Percentiles rank a stretch among this genome's conserved stretches.
These are phyloP conservation scores for Selaginella tamariscina DNA, from an alignment of 75 land plant species.

Conservation along the genomic window DNA sequence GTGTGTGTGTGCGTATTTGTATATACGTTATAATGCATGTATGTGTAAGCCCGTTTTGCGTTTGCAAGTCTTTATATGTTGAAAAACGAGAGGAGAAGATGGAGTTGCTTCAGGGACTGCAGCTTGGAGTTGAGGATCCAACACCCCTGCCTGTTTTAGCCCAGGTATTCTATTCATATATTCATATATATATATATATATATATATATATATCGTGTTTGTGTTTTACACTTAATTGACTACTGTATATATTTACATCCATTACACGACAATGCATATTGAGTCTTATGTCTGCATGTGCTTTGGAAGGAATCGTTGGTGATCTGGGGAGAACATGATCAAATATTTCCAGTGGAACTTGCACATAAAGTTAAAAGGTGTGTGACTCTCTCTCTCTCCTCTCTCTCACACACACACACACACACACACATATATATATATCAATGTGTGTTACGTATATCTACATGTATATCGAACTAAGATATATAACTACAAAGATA, in stretches of 20 bases:
- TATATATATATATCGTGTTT: background rate
- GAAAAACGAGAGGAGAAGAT: conserved; percentile 7
- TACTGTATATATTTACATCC: background rate
- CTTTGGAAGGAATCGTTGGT: conserved; percentile 42
- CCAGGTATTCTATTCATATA: too few relatives aligned
- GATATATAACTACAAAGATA: too few relatives aligned
- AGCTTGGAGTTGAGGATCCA: background rate
- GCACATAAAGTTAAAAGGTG: conserved; percentile 36
- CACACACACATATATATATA: too few relatives aligned
- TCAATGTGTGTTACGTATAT: too few relatives aligned
- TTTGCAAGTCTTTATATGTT: background rate
- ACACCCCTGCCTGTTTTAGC: background rate
- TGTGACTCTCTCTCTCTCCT: too few relatives aligned
- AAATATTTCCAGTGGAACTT: conserved; percentile 52
- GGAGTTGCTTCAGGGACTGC: conserved; percentile 8
- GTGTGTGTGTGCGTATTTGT: background rate
- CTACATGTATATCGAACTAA: too few relatives aligned
- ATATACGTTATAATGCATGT: background rate
- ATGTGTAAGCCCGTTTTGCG: background rate
- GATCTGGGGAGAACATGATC: conserved; percentile 68
- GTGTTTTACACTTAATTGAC: background rate
- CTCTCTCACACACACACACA: too few relatives aligned
- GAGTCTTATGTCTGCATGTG: background rate
- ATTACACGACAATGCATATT: background rate
- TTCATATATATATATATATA: background rate